A percentile compares a stretch with the other conserved stretches of the same genome.
phyloP scores from a whole-genome alignment of 352 stramenopile species.

The Phytophthora cryptogea region DNA sequence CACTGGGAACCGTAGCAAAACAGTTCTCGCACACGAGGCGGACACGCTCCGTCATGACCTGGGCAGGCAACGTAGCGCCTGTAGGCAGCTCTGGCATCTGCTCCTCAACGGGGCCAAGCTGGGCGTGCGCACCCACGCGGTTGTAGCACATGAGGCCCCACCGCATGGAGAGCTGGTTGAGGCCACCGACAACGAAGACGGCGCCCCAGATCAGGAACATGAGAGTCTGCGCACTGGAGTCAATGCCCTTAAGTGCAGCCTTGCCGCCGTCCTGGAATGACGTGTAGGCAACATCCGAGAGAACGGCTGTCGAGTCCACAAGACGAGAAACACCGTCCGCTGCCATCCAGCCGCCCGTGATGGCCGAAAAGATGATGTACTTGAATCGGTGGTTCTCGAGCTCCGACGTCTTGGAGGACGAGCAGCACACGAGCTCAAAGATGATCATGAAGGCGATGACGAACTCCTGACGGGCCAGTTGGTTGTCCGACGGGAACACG shows the following conservation, averaged over 20 bases:
- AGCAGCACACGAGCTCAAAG: conserved; percentile 84
- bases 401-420: conserved; percentile 76
- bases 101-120: conserved; percentile 67
- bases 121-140: conserved; percentile 75
- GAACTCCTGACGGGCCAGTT: conserved; percentile 86
- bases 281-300: conserved; percentile 65
- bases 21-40: conserved; percentile 90
- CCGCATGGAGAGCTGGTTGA: conserved; percentile 87
- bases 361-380: conserved; percentile 79
- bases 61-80: conserved; percentile 64
- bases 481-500: conserved; percentile 73
- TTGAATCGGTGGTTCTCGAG: conserved; percentile 91
- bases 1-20: conserved; percentile 81
- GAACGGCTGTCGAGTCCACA: conserved; percentile 53
- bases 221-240: conserved; percentile 56
- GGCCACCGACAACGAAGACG: conserved; percentile 54
- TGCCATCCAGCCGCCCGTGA: conserved; percentile 79
- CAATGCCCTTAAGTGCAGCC: conserved; percentile 52
- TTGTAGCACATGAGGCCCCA: conserved; percentile 92
- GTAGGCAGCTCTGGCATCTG: conserved; percentile 75
- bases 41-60: conserved; percentile 60
- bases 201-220: conserved; percentile 86
- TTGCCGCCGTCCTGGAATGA: conserved; percentile 72
- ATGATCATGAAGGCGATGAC: conserved; percentile 89
- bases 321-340: conserved; percentile 78